These are phyloP conservation scores for Sanghuangporus weigelae DNA, from an alignment of 1,284 basidiomycete genomes.

Conservation along the genomic window DNA sequence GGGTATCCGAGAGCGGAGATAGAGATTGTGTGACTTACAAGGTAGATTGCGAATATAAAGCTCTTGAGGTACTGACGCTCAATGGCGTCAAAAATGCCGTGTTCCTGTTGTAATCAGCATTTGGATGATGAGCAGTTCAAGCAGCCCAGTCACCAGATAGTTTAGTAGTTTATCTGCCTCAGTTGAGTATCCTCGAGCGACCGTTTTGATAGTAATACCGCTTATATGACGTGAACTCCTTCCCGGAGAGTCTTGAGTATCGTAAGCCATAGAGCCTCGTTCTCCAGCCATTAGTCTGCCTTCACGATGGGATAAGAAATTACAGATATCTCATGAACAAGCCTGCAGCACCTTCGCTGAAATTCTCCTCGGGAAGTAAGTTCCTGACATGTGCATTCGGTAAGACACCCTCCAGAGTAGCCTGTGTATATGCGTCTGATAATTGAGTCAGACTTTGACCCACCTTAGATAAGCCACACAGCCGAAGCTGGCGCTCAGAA, in stretches of 20 bases:
- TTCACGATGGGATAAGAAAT: constrained; percentile 38
- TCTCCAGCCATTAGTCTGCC: constrained; percentile 29
- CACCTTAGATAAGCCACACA: constrained; percentile 17
- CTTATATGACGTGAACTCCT: constrained; percentile 20
- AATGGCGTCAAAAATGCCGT: constrained; percentile 75
- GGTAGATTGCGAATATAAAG: constrained; percentile 78
- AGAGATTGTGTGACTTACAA: constrained; percentile 37
- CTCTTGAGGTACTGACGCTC: constrained; percentile 71
- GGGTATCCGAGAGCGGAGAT: not conserved
- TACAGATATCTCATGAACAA: constrained; percentile 37
- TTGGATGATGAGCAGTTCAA: not conserved
- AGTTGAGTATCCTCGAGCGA: constrained; percentile 68
- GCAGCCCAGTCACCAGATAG: constrained; percentile 49
- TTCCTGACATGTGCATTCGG: constrained; percentile 37
- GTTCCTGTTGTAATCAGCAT: constrained; percentile 45
- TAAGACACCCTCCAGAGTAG: not conserved
- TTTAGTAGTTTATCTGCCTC: constrained; percentile 77
- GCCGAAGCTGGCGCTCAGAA: constrained; percentile 17
- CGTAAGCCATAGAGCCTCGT: constrained; percentile 20
- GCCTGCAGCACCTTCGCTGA: constrained; percentile 56
- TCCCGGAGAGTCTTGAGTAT: constrained; percentile 22
- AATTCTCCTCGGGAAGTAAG: constrained; percentile 74
- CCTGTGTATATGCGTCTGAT: constrained; percentile 11
- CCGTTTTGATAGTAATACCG: constrained; percentile 45
- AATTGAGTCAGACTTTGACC: not conserved